Evolutionary conservation across 768 basidiomycete genomes (phyloP).

Genomic region (Leccinellum luteum): DNA sequence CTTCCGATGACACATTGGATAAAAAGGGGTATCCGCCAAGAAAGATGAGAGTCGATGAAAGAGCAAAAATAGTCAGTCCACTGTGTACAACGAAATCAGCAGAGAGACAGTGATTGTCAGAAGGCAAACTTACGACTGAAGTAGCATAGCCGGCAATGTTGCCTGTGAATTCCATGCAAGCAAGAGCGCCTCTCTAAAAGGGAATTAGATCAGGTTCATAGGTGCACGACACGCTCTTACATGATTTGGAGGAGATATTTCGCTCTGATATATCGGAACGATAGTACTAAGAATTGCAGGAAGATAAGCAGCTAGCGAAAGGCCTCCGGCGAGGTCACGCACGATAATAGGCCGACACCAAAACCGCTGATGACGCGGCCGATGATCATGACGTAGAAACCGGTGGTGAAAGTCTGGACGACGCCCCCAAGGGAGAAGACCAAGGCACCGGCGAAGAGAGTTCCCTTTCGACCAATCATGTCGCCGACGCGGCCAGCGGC

Average conservation of each 20-base stretch:
- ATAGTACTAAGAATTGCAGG: conserved; percentile 60
- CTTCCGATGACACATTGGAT: conserved; percentile 85
- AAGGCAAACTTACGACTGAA: conserved; percentile 65
- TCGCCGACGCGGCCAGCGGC: conserved; percentile 90
- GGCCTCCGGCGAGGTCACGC: conserved; percentile 28
- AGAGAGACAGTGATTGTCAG: background rate
- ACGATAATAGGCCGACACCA: conserved; percentile 90
- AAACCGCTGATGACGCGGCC: conserved; percentile 84
- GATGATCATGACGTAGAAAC: conserved; percentile 77
- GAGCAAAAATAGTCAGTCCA: conserved; percentile 96
- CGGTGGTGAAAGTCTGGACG: conserved; percentile 78
- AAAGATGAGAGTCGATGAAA: conserved; percentile 76
- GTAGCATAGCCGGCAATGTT: conserved; percentile 90
- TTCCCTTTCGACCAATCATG: conserved; percentile 78
- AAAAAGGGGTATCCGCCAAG: conserved; percentile 91
- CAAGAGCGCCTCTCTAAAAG: conserved; percentile 77
- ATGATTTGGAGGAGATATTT: conserved; percentile 91
- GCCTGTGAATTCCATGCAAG: conserved; percentile 94
- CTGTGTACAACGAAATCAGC: conserved; percentile 34
- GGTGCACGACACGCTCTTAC: conserved; percentile 38
- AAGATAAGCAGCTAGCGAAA: conserved; percentile 3
- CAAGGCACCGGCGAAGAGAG: conserved; percentile 77
- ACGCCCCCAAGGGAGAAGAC: conserved; percentile 86
- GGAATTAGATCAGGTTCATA: conserved; percentile 2
- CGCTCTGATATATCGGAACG: conserved; percentile 92